Conservation (phyloP, 2,329 filamentous ascomycete genomes). For the Ascochyta pisi region DNA sequence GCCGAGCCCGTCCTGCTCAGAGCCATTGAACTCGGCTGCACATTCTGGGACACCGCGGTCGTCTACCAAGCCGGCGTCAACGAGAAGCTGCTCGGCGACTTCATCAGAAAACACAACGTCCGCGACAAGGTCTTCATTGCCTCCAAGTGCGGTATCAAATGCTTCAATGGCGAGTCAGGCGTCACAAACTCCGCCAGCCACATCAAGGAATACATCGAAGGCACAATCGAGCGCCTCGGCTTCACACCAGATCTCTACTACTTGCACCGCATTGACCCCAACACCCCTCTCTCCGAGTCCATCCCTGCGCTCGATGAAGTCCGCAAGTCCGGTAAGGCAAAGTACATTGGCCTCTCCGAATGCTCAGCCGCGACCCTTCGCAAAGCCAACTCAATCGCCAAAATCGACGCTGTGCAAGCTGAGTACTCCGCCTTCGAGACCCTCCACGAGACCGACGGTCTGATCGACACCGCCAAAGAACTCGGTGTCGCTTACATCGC, state of each 20-base stretch:
- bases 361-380: constrained; percentile 54
- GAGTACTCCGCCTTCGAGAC: constrained; percentile 59
- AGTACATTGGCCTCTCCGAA: constrained; percentile 56
- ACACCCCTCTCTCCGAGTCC: constrained; percentile 51
- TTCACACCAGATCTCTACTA: constrained; percentile 52
- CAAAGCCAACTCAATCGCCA: constrained; percentile 54
- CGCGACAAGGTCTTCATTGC: constrained; percentile 37
- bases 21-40: constrained; percentile 58
- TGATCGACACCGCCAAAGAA: constrained; percentile 49
- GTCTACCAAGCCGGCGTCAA: constrained; percentile 33
- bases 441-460: constrained; percentile 49
- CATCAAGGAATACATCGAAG: constrained; percentile 47
- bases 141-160: constrained; percentile 41
- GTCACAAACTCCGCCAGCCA: constrained; percentile 50
- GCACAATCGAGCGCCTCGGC: constrained; percentile 49
- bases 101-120: constrained; percentile 35
- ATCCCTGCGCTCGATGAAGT: constrained; percentile 54
- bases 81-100: constrained; percentile 39
- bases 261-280: constrained; percentile 51
- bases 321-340: constrained; percentile 55
- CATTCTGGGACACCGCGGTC: constrained; percentile 59
- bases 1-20: constrained; percentile 58
- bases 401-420: constrained; percentile 56
- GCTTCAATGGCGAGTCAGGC: constrained; percentile 44
- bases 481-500: constrained; percentile 46